Evolutionary conservation across 2,329 filamentous ascomycete genomes (phyloP).

Genomic region (Colletotrichum sp.): DNA sequence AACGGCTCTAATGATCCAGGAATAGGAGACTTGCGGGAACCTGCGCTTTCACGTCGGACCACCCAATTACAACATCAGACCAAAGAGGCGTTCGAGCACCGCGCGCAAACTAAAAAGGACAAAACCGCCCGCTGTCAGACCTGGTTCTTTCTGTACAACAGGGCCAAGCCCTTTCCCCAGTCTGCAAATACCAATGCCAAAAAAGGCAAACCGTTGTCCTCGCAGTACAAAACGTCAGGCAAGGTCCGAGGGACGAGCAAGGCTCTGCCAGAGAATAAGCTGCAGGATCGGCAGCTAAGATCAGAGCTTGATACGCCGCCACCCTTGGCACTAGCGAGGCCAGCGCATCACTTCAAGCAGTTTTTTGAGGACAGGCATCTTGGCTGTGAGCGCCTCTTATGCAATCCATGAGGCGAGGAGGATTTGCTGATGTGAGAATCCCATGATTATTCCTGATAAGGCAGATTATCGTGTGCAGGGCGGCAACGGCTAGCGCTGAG

Average conservation of each 20-base stretch:
- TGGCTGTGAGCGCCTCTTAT: background rate
- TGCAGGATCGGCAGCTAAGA: slow-evolving; percentile 3
- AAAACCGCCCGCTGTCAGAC: background rate
- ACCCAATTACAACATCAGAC: background rate
- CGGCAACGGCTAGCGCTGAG: background rate
- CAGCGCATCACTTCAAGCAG: background rate
- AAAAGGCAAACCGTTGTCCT: background rate
- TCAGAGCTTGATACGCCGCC: slow-evolving; percentile 8
- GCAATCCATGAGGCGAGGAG: background rate
- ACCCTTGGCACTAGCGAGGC: background rate
- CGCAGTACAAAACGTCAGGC: background rate
- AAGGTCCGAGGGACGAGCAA: background rate
- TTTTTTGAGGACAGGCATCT: background rate
- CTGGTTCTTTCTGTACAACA: background rate
- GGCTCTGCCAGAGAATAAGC: background rate
- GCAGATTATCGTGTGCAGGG: background rate
- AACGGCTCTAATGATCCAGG: background rate
- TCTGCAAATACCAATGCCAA: background rate
- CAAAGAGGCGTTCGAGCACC: slow-evolving; percentile 6
- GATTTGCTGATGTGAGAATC: background rate
- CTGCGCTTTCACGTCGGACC: background rate
- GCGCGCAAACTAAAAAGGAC: background rate
- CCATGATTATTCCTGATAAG: background rate
- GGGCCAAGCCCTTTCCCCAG: background rate
- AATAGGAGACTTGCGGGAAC: background rate